These are phyloP conservation scores for Colletotrichum musae DNA, from an alignment of 2,329 filamentous ascomycete genomes.

Conservation along the genomic window DNA sequence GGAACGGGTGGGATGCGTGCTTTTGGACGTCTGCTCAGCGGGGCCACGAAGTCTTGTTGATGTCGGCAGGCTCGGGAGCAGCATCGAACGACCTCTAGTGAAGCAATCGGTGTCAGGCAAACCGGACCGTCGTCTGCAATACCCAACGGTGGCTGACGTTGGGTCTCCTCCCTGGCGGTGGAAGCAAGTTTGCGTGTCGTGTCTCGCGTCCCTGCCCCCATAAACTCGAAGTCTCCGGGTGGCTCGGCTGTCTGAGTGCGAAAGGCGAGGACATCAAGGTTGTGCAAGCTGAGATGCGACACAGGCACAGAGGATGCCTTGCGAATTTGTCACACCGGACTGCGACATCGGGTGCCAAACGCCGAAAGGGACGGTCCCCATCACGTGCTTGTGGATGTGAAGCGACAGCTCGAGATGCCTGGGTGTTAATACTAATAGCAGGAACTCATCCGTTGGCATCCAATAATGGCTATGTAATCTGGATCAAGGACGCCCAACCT, in stretches of 20 bases:
- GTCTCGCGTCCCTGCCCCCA: too few relatives aligned
- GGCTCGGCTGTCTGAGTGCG: background rate
- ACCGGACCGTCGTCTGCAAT: too few relatives aligned
- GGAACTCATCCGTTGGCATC: too few relatives aligned
- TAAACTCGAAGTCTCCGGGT: too few relatives aligned
- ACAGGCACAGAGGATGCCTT: slow-evolving; percentile 3
- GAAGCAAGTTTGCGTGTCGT: too few relatives aligned
- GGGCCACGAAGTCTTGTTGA: background rate
- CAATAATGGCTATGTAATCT: too few relatives aligned
- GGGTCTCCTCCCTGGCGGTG: too few relatives aligned
- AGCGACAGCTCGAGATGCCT: too few relatives aligned
- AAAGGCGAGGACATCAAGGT: background rate
- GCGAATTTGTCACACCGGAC: slow-evolving; percentile 4
- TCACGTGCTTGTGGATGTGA: background rate
- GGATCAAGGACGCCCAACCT: too few relatives aligned
- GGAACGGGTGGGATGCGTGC: slow-evolving; percentile 23
- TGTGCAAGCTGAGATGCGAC: slow-evolving; percentile 9
- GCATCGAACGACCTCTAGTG: background rate
- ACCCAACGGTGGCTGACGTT: too few relatives aligned
- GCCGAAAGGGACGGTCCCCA: background rate
- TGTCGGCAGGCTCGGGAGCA: slow-evolving; percentile 12
- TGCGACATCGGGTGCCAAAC: slow-evolving; percentile 7
- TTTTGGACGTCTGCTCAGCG: slow-evolving; percentile 5
- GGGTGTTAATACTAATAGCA: too few relatives aligned
- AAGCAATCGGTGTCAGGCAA: too few relatives aligned